phyloP scores from a whole-genome alignment of 1,284 basidiomycete species.

The Cryptococcus sp. region DNA sequence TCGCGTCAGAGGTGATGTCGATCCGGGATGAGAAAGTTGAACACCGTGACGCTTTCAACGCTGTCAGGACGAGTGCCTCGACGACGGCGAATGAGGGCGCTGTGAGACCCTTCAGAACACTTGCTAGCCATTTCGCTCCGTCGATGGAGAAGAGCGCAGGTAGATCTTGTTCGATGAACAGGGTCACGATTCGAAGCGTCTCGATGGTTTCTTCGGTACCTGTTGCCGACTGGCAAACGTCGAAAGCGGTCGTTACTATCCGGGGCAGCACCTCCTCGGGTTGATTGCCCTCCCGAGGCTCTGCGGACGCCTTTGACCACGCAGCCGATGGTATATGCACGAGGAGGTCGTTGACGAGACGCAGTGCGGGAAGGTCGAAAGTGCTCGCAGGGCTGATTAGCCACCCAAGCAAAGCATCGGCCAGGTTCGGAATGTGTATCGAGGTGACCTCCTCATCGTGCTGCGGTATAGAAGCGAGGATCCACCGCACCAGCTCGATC shows the following conservation, averaged over 20 bases:
- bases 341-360: conserved; percentile 14
- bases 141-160: conserved; percentile 23
- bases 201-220: conserved; percentile 1
- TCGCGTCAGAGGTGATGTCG: conserved; percentile 23
- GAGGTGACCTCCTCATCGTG: conserved; percentile 56
- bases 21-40: conserved; percentile 26
- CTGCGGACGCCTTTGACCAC: neutral
- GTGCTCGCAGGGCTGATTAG: neutral
- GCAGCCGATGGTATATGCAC: neutral
- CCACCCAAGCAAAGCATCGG: conserved; percentile 18
- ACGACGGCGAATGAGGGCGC: conserved; percentile 69
- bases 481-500: conserved; percentile 51
- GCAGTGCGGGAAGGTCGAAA: neutral
- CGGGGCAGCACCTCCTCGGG: conserved; percentile 18
- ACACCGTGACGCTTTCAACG: conserved; percentile 57
- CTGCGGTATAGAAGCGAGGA: conserved; percentile 54
- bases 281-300: conserved; percentile 7
- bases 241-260: conserved; percentile 28
- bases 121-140: conserved; percentile 42
- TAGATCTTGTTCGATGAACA: conserved; percentile 33
- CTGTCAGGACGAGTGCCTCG: conserved; percentile 62
- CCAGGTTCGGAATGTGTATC: conserved; percentile 32
- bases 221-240: conserved; percentile 1
- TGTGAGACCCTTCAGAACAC: conserved; percentile 26
- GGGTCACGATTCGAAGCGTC: conserved; percentile 18